Percentiles rank a stretch among this genome's conserved stretches.
phyloP scores from a whole-genome alignment of 2,329 filamentous ascomycete species.

The Lomentospora prolificans region DNA sequence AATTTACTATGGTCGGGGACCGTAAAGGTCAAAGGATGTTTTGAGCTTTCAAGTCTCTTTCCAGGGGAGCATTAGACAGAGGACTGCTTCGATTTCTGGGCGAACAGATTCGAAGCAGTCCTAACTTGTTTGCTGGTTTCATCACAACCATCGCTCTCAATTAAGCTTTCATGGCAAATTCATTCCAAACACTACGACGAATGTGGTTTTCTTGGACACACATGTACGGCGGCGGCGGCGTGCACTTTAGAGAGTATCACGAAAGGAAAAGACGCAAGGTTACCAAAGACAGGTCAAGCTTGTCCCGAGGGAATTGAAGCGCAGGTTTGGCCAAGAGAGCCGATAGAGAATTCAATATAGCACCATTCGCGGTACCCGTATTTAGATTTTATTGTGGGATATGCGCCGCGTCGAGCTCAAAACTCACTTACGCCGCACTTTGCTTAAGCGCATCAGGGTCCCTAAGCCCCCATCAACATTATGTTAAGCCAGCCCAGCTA shows the following conservation, averaged over 20 bases:
- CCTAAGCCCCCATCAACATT: background rate
- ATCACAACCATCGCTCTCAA: background rate
- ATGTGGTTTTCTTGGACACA: background rate
- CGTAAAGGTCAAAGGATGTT: too few species aligned
- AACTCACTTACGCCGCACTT: background rate
- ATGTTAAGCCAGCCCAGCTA: too few species aligned
- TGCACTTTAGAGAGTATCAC: slow-evolving; percentile 4
- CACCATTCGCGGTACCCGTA: background rate
- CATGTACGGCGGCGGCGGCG: background rate
- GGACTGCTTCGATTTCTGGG: too few species aligned
- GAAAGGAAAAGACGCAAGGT: background rate
- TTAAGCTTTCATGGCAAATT: background rate
- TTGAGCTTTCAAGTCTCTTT: too few species aligned
- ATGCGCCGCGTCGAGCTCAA: background rate
- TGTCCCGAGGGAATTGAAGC: background rate
- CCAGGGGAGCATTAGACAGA: too few species aligned
- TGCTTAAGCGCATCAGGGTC: background rate
- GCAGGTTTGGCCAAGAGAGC: background rate
- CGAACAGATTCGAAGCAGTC: too few species aligned
- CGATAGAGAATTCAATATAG: background rate
- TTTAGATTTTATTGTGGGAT: background rate
- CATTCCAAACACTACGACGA: background rate
- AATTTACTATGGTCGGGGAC: too few species aligned
- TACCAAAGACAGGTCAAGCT: background rate
- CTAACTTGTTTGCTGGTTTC: too few species aligned